Evolutionary conservation across 345 rosid genomes (phyloP), one percentile per base, ranked within the genome.

Genomic region (Heritiera littoralis): DNA sequence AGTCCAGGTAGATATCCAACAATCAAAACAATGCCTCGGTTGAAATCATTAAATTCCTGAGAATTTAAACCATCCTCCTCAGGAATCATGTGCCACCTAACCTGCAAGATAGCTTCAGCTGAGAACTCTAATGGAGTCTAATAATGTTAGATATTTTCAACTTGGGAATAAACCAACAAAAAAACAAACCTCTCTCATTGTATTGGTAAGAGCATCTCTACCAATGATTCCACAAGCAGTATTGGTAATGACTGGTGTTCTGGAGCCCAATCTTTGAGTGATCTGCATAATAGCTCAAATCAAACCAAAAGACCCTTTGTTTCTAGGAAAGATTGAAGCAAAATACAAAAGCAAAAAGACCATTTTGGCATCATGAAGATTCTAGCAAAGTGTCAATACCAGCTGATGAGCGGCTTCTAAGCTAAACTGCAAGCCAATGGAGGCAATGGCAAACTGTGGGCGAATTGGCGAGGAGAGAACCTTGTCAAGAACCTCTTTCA

Each of bases 371-470:
- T 40, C 15, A 55, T 40, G 6, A 55, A 43, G 20, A 18, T 74
- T 54, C 9, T 15, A 17, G 63, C n/a, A 41, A 20, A 58, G 38
- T 14, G 52, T 20, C 38, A 3, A 12, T 82, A 89, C 95, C 65
- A 48, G 69, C 30, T 63, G n/a, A 63, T 84, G 86, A 56, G 81
- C 71, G 15, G 0, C 32, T 28, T 65, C 38, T 80, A 84, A 20
- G 80, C 7, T 15, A 69, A 73, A 80, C 52, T 46, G 67, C 49
- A 3, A 15, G 45, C 81, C 87, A 64, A 80, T 84, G 17, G 78
- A 80, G 63, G 88, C 92, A 65, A 89, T 84, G 67, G 88, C 91
- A 75, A 91, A 91, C 75, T 89, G 88, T 5, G 95, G 95, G 35
- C 88, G 82, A 61, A 91, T 88, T 0, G 95, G 95, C 82, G 79